Evolutionary conservation across 495 filamentous ascomycete species (phyloP), one percentile per base, ranked within the genome.

Genomic region (Penicillium flavigenum): DNA sequence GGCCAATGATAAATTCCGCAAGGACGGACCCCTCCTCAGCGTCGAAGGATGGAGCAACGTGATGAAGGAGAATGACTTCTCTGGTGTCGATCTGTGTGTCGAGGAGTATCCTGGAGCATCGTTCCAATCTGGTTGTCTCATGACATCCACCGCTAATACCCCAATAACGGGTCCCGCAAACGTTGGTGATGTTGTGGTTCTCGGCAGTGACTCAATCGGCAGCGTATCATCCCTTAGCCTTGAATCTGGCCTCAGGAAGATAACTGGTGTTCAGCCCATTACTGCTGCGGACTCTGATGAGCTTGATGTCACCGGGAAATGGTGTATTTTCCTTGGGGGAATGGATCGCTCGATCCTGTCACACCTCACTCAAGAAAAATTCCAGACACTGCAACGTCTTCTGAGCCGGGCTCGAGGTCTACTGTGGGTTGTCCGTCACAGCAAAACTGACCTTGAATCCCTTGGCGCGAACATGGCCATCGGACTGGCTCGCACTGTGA

Each of bases 321-420:
- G 70, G 51, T 74, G 71, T 45, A 65, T 76, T 12, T 72, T 73
- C 55, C 50, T 74, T 9, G 63, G 52, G 5, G 72, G 69, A 1
- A 56, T 68, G 52, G 64, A 63, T 36, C 43, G 45, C 0, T 60
- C 63, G 0, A 31, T 70, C 11, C 54, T 76, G 0, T 63, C 65
- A 4, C 54, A 70, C 24, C 57, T 68, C 12, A 60, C 54, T 1
- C 32, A 51, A 8, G 24, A 66, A 3, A 55, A 63, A 7, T 76
- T 72, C 57, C 31, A 63, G 24, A 58, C 60, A 2, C 39, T 71
- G 6, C 70, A 76, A 27, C 46, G 52, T 29, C 48, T 72, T 2
- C 10, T 71, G 20, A 54, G 58, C 7, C 41, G 54, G 3, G 57
- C 69, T 29, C 60, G 61, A 19, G 72, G 69, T 5, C 34, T 72